Evolutionary conservation across 2,329 filamentous ascomycete species (phyloP).

Genomic region (Colletotrichum sansevieriae): DNA sequence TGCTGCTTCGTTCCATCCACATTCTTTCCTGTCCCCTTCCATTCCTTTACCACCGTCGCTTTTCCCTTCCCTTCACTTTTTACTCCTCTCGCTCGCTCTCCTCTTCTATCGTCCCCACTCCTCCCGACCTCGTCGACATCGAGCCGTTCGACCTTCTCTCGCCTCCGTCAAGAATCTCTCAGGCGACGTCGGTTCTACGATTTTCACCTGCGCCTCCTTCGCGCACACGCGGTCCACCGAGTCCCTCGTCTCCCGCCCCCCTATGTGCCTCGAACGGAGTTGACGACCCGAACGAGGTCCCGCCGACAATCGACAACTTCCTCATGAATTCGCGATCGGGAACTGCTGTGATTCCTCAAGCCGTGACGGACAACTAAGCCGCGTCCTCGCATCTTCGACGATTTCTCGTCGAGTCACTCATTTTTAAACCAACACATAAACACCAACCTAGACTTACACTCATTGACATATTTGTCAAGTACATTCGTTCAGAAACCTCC

Average conservation of each 20-base stretch:
- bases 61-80: constrained; percentile 37
- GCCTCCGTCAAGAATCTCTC: constrained; percentile 42
- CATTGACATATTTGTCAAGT: constrained; percentile 70
- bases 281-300: constrained; percentile 37
- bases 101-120: constrained; percentile 33
- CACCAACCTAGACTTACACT: constrained; percentile 54
- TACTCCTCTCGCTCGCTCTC: constrained; percentile 41
- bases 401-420: constrained; percentile 44
- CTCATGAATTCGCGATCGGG: constrained; percentile 38
- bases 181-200: constrained; percentile 42
- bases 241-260: constrained; percentile 14
- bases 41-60: constrained; percentile 43
- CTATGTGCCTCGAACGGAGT: constrained; percentile 26
- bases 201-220: constrained; percentile 35
- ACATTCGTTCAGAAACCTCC: constrained; percentile 65
- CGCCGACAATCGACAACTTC: constrained; percentile 36
- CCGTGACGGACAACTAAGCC: constrained; percentile 36
- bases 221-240: constrained; percentile 13
- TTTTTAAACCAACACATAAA: constrained; percentile 28
- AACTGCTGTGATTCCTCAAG: constrained; percentile 17
- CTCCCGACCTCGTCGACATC: constrained; percentile 35
- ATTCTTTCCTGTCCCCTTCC: constrained; percentile 43
- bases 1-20: constrained; percentile 41
- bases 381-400: constrained; percentile 33
- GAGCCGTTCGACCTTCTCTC: constrained; percentile 31